Percentiles rank a stretch among this genome's conserved stretches.
phyloP scores from a whole-genome alignment of 2,329 filamentous ascomycete genomes.

The Pyricularia grisea region DNA sequence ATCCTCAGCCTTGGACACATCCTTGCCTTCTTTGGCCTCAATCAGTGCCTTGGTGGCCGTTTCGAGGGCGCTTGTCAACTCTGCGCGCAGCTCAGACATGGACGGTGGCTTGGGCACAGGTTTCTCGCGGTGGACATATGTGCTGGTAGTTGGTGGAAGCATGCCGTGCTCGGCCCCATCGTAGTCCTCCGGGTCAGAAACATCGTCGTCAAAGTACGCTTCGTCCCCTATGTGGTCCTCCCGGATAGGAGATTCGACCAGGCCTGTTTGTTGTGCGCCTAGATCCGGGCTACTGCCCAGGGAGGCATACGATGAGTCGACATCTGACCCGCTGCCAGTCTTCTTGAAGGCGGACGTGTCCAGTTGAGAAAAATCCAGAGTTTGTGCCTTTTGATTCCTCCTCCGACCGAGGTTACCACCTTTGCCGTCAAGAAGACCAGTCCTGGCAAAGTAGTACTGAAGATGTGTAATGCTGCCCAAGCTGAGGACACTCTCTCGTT shows the following conservation, averaged over 20 bases:
- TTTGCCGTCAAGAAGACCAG: conserved; percentile 86
- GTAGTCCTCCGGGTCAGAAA: conserved; percentile 44
- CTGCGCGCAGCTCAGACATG: conserved; percentile 62
- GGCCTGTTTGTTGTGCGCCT: not conserved
- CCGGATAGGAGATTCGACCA: conserved; percentile 37
- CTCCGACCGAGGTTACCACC: conserved; percentile 75
- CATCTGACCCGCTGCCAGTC: conserved; percentile 30
- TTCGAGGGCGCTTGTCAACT: conserved; percentile 57
- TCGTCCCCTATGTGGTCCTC: conserved; percentile 20
- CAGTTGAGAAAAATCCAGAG: conserved; percentile 47
- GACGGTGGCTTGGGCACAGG: conserved; percentile 78
- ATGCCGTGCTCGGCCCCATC: conserved; percentile 64
- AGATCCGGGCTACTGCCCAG: conserved; percentile 51
- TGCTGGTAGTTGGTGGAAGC: conserved; percentile 94
- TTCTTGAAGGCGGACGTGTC: conserved; percentile 28
- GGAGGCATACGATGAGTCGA: conserved; percentile 51
- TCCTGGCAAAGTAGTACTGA: conserved; percentile 96
- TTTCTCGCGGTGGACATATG: conserved; percentile 79
- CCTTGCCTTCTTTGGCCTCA: conserved; percentile 38
- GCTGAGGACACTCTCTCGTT: conserved; percentile 90
- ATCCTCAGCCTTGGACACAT: conserved; percentile 12
- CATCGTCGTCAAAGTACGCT: conserved; percentile 13
- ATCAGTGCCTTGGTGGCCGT: conserved; percentile 60
- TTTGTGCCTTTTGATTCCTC: conserved; percentile 42
- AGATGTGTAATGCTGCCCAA: conserved; percentile 93